These are phyloP conservation scores for Oryza meyeriana DNA, from an alignment of 176 grass and related monocot species.

Conservation along the genomic window DNA sequence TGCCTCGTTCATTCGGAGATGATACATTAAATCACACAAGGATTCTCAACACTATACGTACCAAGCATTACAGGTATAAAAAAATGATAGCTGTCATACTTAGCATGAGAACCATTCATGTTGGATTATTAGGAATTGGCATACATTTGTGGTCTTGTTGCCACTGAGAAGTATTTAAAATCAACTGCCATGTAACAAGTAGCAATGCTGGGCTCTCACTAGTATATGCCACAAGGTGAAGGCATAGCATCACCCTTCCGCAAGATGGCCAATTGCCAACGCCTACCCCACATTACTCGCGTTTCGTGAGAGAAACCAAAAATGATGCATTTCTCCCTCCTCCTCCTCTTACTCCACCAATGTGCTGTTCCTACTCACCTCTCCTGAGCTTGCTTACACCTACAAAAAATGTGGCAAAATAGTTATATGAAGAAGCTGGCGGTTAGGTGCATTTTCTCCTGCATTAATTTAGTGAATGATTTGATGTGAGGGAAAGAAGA, in stretches of 20 bases:
- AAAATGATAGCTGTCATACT: too few relatives aligned
- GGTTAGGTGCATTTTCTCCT: not conserved
- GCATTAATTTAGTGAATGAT: slow-evolving; percentile 3
- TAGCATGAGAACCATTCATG: not conserved
- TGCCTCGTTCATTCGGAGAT: too few relatives aligned
- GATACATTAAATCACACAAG: too few relatives aligned
- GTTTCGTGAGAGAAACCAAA: slow-evolving; percentile 46
- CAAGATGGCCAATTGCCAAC: slow-evolving; percentile 61
- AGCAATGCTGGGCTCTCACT: slow-evolving; percentile 47
- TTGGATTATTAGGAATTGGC: not conserved
- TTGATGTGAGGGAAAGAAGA: not conserved
- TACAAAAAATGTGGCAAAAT: slow-evolving; percentile 11
- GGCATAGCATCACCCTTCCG: slow-evolving; percentile 55
- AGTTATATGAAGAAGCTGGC: slow-evolving; percentile 11
- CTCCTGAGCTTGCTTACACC: slow-evolving; percentile 71
- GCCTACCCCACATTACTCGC: slow-evolving; percentile 60
- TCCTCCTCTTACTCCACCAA: slow-evolving; percentile 28
- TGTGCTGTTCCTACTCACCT: slow-evolving; percentile 45
- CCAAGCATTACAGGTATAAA: too few relatives aligned
- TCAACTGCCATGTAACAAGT: not conserved
- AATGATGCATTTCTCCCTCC: slow-evolving; percentile 29
- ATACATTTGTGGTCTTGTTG: not conserved
- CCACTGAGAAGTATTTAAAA: not conserved
- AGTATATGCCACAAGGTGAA: slow-evolving; percentile 61
- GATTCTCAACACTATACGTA: too few relatives aligned